phyloP scores from a whole-genome alignment of 371 early-diverging fungal genomes.

The Mucor racemosus region DNA sequence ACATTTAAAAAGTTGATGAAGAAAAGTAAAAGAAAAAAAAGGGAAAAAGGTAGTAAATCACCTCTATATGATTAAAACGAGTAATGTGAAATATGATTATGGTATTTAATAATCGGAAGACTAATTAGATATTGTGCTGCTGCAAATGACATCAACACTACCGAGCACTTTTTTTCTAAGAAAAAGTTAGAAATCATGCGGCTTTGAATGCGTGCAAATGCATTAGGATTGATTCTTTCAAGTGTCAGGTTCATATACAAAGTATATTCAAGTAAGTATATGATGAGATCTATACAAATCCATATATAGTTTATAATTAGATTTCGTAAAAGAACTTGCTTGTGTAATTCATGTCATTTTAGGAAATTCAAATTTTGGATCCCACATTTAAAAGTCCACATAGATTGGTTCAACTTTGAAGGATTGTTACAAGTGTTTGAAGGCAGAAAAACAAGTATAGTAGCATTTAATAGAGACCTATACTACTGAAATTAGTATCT shows the following conservation, averaged over 20 bases:
- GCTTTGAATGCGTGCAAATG: not conserved
- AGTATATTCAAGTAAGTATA: no score
- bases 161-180: not conserved
- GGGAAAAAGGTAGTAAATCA: not conserved
- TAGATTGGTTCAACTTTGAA: no score
- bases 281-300: no score
- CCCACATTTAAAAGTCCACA: no score
- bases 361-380: no score
- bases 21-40: not conserved
- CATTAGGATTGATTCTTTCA: not conserved
- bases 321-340: no score
- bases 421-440: no score
- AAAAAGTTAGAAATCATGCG: not conserved
- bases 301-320: no score
- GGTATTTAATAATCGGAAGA: not conserved
- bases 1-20: conserved; percentile 40
- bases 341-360: no score
- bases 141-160: conserved; percentile 6
- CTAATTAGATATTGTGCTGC: conserved; percentile 7
- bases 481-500: no score
- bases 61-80: not conserved
- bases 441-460: no score
- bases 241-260: not conserved
- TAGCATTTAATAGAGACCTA: no score
- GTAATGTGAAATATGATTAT: not conserved